These are phyloP conservation scores for Clonostachys rosea DNA, from an alignment of 2,329 filamentous ascomycete species.

Conservation along the genomic window DNA sequence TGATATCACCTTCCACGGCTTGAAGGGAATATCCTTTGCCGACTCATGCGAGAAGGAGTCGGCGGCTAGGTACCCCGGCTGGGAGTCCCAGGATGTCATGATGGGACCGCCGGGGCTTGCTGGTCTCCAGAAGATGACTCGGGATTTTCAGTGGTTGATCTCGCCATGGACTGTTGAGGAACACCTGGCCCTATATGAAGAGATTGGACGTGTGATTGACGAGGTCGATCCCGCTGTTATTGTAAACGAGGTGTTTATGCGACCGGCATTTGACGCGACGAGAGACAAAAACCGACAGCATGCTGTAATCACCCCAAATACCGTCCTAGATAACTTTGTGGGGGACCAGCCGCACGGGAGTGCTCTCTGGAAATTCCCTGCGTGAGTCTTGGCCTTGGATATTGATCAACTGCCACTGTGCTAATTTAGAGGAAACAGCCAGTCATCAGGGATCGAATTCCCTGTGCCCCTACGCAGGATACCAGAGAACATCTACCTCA, in stretches of 20 bases:
- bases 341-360: conserved; percentile 29
- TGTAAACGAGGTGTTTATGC: conserved; percentile 21
- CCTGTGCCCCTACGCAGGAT: conserved; percentile 32
- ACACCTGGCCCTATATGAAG: conserved; percentile 16
- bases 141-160: conserved; percentile 11
- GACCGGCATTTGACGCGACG: conserved; percentile 14
- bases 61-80: conserved; percentile 3
- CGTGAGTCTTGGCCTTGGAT: conserved; percentile 16
- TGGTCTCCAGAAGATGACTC: conserved; percentile 5
- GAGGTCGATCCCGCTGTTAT: conserved; percentile 21
- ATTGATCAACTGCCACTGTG: not conserved
- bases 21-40: not conserved
- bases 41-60: not conserved
- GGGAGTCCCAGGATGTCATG: conserved; percentile 18
- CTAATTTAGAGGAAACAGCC: conserved; percentile 20
- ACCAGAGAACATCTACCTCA: conserved; percentile 23
- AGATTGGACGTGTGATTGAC: conserved; percentile 14
- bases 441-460: conserved; percentile 34
- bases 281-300: conserved; percentile 15
- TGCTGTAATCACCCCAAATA: conserved; percentile 36
- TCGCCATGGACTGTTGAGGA: conserved; percentile 21
- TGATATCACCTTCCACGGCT: conserved; percentile 14
- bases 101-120: conserved; percentile 7
- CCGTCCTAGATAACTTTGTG: conserved; percentile 29
- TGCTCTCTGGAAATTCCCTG: conserved; percentile 31